Evolutionary conservation across 1,139 yeast genomes (phyloP).

Genomic region (Komagataea norvegica): DNA sequence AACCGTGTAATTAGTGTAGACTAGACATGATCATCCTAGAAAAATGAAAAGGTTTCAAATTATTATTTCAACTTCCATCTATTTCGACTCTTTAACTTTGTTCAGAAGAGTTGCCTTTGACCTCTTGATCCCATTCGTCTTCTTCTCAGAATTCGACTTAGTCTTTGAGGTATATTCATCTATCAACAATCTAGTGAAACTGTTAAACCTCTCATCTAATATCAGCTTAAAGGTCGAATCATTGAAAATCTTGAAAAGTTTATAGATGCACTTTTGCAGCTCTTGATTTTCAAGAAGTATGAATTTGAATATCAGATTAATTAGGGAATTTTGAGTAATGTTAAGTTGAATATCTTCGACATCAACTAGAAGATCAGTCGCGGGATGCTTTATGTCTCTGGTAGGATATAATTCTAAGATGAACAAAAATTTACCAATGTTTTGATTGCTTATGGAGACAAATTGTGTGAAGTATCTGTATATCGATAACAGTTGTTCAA

Average conservation of each 20-base stretch:
- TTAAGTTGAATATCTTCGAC: conserved; percentile 11
- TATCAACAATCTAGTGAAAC: conserved; percentile 12
- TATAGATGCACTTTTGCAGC: conserved; percentile 11
- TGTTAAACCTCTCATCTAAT: conserved; percentile 18
- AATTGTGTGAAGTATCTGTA: conserved; percentile 14
- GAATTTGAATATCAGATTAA: conserved; percentile 19
- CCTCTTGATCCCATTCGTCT: neutral
- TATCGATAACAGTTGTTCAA: conserved; percentile 1
- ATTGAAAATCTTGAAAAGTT: conserved; percentile 11
- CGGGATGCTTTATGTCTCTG: neutral
- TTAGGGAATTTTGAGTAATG: conserved; percentile 6
- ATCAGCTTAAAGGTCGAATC: conserved; percentile 11
- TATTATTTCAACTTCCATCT: too few relatives aligned
- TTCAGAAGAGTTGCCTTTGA: neutral
- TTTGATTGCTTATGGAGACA: conserved; percentile 13
- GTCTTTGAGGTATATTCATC: too few relatives aligned
- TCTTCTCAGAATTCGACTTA: neutral
- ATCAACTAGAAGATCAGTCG: conserved; percentile 17
- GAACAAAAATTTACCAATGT: conserved; percentile 19
- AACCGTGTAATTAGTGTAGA: too few relatives aligned
- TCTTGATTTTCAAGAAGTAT: conserved; percentile 10
- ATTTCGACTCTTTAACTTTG: neutral
- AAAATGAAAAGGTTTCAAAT: too few relatives aligned
- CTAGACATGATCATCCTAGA: too few relatives aligned
- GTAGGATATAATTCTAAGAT: conserved; percentile 23